Conservation (phyloP, 2,329 filamentous ascomycete species). For the Aspergillus costaricaensis region DNA sequence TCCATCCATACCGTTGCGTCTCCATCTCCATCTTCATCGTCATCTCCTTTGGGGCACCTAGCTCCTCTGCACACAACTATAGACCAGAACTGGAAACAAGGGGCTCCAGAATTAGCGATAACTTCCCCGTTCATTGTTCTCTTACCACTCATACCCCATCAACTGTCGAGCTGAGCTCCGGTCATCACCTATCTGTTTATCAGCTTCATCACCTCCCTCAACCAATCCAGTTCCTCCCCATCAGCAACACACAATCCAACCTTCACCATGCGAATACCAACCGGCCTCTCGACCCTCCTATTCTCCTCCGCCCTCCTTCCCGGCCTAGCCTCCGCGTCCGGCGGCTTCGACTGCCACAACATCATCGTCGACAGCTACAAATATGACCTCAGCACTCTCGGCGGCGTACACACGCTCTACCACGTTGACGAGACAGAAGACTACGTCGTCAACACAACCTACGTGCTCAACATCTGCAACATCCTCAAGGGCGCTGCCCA, state of each 20-base stretch:
- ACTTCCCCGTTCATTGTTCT: not conserved
- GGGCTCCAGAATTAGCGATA: not conserved
- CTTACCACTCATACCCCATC: not conserved
- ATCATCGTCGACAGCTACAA: conserved; percentile 40
- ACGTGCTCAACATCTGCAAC: conserved; percentile 41
- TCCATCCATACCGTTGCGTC: conserved; percentile 9
- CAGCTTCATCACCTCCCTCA: not conserved
- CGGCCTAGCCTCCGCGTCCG: conserved; percentile 31
- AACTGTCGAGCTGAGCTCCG: conserved; percentile 14
- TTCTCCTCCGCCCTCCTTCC: conserved; percentile 28
- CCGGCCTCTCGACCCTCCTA: conserved; percentile 27
- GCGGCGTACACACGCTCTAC: conserved; percentile 40
- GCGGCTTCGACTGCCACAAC: conserved; percentile 41
- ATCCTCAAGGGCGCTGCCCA: conserved; percentile 31
- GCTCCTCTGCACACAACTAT: not conserved
- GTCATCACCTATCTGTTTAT: conserved; percentile 11
- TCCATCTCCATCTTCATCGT: not conserved
- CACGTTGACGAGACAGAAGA: conserved; percentile 32
- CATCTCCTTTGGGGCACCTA: too few species aligned
- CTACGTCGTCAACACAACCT: conserved; percentile 37
- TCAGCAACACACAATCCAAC: conserved; percentile 1
- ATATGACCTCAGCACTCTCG: conserved; percentile 43
- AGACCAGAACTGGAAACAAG: not conserved
- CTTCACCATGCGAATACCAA: conserved; percentile 38
- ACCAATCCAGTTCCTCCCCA: conserved; percentile 1